These are phyloP conservation scores for Chimonanthus praecox DNA, from an alignment of 164 flowering plant genomes.

Conservation along the genomic window DNA sequence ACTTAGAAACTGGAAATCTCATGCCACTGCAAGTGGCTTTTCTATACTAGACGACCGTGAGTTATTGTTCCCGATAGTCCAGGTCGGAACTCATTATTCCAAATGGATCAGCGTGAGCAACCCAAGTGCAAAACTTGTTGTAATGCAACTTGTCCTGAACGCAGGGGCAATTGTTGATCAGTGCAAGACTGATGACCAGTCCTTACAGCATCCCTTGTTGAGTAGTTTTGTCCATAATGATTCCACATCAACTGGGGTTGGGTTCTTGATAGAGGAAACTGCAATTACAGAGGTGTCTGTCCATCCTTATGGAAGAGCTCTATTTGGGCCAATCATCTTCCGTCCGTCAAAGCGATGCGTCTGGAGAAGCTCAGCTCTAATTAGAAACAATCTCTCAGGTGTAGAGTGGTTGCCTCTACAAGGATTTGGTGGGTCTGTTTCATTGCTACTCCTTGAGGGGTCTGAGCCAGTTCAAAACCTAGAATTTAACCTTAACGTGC, in stretches of 20 bases:
- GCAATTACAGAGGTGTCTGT: constrained; percentile 63
- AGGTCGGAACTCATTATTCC: constrained; percentile 49
- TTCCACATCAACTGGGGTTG: constrained; percentile 30
- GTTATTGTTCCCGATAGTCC: constrained; percentile 55
- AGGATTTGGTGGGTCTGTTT: constrained; percentile 69
- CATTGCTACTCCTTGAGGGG: constrained; percentile 54
- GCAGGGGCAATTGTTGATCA: constrained; percentile 55
- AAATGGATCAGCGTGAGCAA: constrained; percentile 64
- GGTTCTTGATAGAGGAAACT: constrained; percentile 54
- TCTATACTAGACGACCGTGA: constrained; percentile 64
- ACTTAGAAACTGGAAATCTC: constrained; percentile 64
- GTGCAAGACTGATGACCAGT: constrained; percentile 38
- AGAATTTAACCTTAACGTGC: constrained; percentile 48
- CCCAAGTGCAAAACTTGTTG: constrained; percentile 63
- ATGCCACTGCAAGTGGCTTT: constrained; percentile 39
- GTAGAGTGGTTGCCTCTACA: constrained; percentile 66
- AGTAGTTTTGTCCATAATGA: constrained; percentile 25
- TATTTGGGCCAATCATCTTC: constrained; percentile 71
- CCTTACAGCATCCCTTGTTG: constrained; percentile 28
- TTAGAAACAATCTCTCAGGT: constrained; percentile 88
- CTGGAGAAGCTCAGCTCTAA: constrained; percentile 72
- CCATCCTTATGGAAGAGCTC: constrained; percentile 55
- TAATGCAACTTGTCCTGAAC: constrained; percentile 76
- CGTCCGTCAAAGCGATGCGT: constrained; percentile 61
- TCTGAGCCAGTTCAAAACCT: constrained; percentile 45